A percentile compares a stretch with the other conserved stretches of the same genome.
Evolutionary conservation across 2,329 filamentous ascomycete species (phyloP).

Genomic region (Harringtonia aguacate): DNA sequence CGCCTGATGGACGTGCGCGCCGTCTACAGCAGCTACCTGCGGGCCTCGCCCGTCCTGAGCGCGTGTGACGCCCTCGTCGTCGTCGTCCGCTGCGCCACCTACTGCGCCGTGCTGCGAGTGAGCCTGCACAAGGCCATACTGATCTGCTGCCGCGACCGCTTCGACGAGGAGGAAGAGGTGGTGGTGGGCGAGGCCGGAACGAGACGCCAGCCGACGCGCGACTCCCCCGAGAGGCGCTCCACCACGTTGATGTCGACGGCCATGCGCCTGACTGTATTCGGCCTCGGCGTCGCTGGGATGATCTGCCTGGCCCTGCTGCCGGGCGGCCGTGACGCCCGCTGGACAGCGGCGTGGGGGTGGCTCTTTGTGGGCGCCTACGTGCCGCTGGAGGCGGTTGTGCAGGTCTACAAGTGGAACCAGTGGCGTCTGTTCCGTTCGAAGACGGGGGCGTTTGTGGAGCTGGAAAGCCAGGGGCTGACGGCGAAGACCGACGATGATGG

Average conservation of each 20-base stretch:
- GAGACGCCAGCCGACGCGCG: too few relatives aligned
- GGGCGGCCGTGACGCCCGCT: constrained; percentile 1
- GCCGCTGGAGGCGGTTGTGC: background rate
- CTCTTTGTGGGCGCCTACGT: constrained; percentile 2
- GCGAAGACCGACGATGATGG: background rate
- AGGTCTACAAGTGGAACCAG: background rate
- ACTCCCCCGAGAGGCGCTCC: too few relatives aligned
- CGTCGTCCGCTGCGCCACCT: background rate
- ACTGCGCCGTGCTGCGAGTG: background rate
- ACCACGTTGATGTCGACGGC: too few relatives aligned
- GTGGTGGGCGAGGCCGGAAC: too few relatives aligned
- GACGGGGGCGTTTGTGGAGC: too few relatives aligned
- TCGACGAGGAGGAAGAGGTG: background rate
- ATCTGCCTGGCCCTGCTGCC: background rate
- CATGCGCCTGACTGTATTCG: too few relatives aligned
- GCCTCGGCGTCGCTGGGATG: background rate
- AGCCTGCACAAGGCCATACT: background rate
- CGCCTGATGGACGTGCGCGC: background rate
- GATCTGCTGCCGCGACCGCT: background rate
- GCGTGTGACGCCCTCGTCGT: constrained; percentile 3
- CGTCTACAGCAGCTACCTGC: constrained; percentile 2
- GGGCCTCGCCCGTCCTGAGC: constrained; percentile 4
- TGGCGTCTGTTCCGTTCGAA: too few relatives aligned
- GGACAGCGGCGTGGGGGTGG: constrained; percentile 6
- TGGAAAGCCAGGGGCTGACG: too few relatives aligned